A percentile compares a stretch with the other conserved stretches of the same genome.
These are phyloP conservation scores for Marasmius oreades DNA, from an alignment of 1,284 basidiomycete genomes.

Conservation along the genomic window DNA sequence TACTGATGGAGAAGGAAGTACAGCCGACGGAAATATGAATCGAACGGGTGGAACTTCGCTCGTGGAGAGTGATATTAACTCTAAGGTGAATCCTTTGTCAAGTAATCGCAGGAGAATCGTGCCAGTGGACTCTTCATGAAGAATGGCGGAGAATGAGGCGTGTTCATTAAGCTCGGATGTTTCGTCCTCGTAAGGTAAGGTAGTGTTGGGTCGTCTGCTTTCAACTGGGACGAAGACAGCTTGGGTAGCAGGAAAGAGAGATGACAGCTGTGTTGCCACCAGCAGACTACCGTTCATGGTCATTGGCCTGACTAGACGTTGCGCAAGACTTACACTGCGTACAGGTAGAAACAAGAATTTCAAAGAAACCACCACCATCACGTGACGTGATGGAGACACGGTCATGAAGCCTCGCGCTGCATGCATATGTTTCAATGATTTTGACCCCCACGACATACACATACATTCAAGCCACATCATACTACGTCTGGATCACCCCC, in stretches of 20 bases:
- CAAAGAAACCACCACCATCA: background rate
- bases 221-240: constrained; percentile 52
- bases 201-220: constrained; percentile 52
- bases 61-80: constrained; percentile 70
- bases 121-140: constrained; percentile 59
- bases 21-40: constrained; percentile 73
- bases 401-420: background rate
- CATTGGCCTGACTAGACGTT: background rate
- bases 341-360: background rate
- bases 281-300: constrained; percentile 26
- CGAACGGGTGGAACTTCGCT: constrained; percentile 58
- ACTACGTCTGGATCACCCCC: no score
- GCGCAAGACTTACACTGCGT: background rate
- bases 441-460: background rate
- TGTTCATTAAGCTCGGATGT: constrained; percentile 66
- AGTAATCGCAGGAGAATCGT: constrained; percentile 73
- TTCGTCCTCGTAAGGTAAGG: constrained; percentile 38
- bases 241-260: constrained; percentile 50
- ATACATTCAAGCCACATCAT: no score
- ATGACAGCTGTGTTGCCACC: constrained; percentile 61
- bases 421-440: background rate
- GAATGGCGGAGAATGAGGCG: constrained; percentile 60
- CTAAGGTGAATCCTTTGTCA: constrained; percentile 71
- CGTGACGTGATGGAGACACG: background rate
- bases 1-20: constrained; percentile 65